A percentile compares a stretch with the other conserved stretches of the same genome.
phyloP scores from a whole-genome alignment of 495 filamentous ascomycete species.

The Friedmanniomyces simplex region DNA sequence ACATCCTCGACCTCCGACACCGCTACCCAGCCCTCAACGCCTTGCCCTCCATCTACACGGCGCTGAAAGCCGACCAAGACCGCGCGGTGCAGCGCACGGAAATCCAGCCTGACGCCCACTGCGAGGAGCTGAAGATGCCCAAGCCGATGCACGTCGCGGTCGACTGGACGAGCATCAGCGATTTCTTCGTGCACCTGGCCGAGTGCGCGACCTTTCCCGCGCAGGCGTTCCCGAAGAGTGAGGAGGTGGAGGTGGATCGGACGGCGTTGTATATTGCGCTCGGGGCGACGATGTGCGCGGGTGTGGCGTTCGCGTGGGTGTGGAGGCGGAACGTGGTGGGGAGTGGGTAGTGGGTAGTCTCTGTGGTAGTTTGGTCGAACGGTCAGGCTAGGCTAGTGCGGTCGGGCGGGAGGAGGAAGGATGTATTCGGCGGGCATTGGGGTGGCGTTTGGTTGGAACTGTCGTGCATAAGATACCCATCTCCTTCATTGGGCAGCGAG shows the following conservation, averaged over 20 bases:
- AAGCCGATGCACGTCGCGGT: constrained; percentile 88
- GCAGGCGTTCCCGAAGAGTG: constrained; percentile 72
- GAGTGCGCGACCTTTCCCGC: constrained; percentile 86
- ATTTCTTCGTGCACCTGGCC: constrained; percentile 79
- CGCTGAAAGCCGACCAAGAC: constrained; percentile 87
- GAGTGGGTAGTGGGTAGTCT: background rate
- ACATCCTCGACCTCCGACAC: constrained; percentile 68
- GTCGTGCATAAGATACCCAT: constrained; percentile 6
- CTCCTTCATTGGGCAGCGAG: background rate
- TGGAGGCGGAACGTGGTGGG: constrained; percentile 37
- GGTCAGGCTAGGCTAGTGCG: background rate
- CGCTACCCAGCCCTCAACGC: constrained; percentile 74
- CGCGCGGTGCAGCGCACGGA: constrained; percentile 88
- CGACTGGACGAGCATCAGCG: constrained; percentile 80
- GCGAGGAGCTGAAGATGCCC: constrained; percentile 64
- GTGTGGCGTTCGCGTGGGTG: constrained; percentile 69
- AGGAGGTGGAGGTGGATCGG: constrained; percentile 72
- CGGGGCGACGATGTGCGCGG: constrained; percentile 68
- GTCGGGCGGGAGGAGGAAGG: too few species aligned
- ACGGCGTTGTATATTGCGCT: constrained; percentile 77
- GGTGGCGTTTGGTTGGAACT: background rate
- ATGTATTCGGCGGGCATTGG: background rate
- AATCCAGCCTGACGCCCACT: constrained; percentile 87
- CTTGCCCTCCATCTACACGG: constrained; percentile 80
- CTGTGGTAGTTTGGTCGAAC: too few species aligned